Evolutionary conservation across 2,329 filamentous ascomycete species (phyloP), one percentile per base, ranked within the genome.

Genomic region (Clarireedia paspali): DNA sequence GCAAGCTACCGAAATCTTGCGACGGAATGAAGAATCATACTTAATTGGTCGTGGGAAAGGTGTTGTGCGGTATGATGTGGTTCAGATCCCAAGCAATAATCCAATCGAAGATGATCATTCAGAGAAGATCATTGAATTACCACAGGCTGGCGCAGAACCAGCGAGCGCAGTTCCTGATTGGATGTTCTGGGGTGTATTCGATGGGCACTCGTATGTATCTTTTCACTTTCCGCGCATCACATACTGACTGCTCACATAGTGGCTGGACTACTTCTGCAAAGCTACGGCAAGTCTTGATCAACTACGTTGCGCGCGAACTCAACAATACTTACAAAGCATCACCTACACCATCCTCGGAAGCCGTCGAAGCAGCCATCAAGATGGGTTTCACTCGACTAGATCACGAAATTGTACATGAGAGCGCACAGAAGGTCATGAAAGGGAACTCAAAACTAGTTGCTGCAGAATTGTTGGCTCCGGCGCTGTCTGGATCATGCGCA

Each of bases 141-240:
- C 89, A 4, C 79, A 80, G 53, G 77, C 75, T 53, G 77, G 75
- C 75, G 80, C 56, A 40, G 77, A 73, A 66, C 60, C 36, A 67
- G 66, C 24, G 65, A 77, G 79, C 15, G 62, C 77, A 17, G 83
- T 78, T 57, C 89, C 82, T 59, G 95, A 99, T 72, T 99, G 94
- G 94, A 97, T 97, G 91, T 99, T 99, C 71, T 99, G 95, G 94
- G 94, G 91, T 57, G 91, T 99, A 17, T 99, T 97, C 71, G 94
- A 99, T 69, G 94, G 94, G 0, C 94, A 99, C 72, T 89, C 89
- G 89, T 92, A 81, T 80, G 59, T 51, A 10, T 36, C 30, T 34
- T 34, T 34, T 9, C 10, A 34, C 30, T 3, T 12, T 12, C 10
- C 10, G 30, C 10, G 9, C 30, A 34, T 12, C 9, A 34, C 2